A percentile compares a stretch with the other conserved stretches of the same genome.
These are phyloP conservation scores for Beta lomatogona DNA, from an alignment of 179 eudicot species.

Conservation along the genomic window DNA sequence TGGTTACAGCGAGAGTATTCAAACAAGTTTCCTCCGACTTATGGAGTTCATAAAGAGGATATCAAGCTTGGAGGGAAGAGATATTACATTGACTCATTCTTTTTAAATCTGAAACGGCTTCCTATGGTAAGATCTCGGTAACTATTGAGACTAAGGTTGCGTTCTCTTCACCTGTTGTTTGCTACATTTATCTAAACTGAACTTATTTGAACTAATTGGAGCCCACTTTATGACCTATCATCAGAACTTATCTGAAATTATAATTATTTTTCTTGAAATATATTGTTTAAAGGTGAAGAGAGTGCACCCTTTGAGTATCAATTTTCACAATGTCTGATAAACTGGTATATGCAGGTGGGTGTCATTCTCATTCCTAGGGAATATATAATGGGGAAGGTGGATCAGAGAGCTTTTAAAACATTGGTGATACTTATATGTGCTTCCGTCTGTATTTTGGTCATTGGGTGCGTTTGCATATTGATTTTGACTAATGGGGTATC, in stretches of 20 bases:
- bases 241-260: too few species aligned
- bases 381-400: constrained; percentile 94
- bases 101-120: constrained; percentile 80
- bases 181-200: too few species aligned
- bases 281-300: neutral
- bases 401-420: constrained; percentile 76
- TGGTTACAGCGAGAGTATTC: constrained; percentile 61
- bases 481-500: constrained; percentile 95
- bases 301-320: neutral
- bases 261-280: too few species aligned
- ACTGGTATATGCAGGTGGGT: constrained; percentile 66
- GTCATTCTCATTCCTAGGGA: constrained; percentile 91
- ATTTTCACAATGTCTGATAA: constrained; percentile 5
- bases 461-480: constrained; percentile 89
- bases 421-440: constrained; percentile 83
- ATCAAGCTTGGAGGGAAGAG: constrained; percentile 63
- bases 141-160: neutral
- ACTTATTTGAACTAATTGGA: too few species aligned
- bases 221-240: too few species aligned
- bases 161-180: neutral
- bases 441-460: constrained; percentile 70
- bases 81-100: constrained; percentile 90
- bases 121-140: constrained; percentile 69
- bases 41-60: constrained; percentile 80
- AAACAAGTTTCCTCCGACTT: constrained; percentile 52